A percentile compares a stretch with the other conserved stretches of the same genome.
These are phyloP conservation scores for Talaromyces sp. DNA, from an alignment of 2,329 filamentous ascomycete species.

Conservation along the genomic window DNA sequence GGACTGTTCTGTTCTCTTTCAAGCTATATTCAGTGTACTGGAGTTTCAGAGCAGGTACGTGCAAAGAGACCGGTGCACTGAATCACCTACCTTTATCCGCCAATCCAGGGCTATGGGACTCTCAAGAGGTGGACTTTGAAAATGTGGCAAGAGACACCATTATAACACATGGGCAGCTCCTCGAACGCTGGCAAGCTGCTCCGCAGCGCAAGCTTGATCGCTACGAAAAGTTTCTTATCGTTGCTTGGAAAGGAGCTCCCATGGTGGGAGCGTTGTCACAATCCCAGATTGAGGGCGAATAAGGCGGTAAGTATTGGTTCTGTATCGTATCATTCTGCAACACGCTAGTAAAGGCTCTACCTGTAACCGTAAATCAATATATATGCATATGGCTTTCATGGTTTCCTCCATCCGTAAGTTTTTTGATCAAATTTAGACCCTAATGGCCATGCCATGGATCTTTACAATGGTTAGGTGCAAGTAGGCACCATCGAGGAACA, in stretches of 20 bases:
- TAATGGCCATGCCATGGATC: not conserved
- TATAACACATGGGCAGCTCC: not conserved
- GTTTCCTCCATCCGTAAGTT: not conserved
- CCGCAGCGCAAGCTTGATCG: not conserved
- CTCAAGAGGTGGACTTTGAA: not conserved
- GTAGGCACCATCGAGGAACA: not conserved
- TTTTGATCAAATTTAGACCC: not conserved
- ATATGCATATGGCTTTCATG: not conserved
- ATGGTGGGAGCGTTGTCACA: not conserved
- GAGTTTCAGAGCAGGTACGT: constrained; percentile 5
- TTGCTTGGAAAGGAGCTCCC: not conserved
- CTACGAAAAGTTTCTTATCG: not conserved
- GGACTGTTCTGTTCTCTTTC: constrained; percentile 11
- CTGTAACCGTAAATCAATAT: not conserved
- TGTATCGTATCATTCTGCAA: not conserved
- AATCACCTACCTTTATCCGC: constrained; percentile 5
- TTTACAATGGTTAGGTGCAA: not conserved
- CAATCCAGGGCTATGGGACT: not conserved
- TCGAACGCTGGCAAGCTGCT: not conserved
- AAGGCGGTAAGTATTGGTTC: not conserved
- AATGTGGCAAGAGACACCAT: not conserved
- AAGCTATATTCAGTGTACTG: constrained; percentile 3
- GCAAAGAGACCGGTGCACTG: constrained; percentile 8
- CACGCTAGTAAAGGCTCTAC: not conserved
- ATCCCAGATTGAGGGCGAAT: not conserved